phyloP scores from a whole-genome alignment of 1,139 yeast species.

The Zygoascus hellenicus region DNA sequence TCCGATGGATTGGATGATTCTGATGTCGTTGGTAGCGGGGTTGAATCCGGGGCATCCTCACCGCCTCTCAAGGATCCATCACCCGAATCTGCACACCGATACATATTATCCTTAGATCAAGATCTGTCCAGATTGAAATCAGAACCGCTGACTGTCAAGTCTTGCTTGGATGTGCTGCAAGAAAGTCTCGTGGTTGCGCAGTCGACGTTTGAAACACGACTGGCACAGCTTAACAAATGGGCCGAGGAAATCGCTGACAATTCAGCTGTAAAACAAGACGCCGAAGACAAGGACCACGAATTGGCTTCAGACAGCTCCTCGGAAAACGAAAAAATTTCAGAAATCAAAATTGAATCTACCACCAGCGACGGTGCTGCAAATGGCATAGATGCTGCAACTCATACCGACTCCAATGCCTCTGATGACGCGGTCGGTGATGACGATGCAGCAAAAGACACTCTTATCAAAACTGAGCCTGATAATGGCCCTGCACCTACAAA shows the following conservation, averaged over 20 bases:
- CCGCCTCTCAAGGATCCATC: conserved; percentile 1
- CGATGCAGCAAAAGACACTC: not conserved
- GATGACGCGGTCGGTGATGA: not conserved
- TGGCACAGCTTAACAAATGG: conserved; percentile 7
- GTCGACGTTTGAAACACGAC: not conserved
- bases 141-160: not conserved
- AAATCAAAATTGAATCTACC: not conserved
- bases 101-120: conserved; percentile 2
- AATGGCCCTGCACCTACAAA: too few species aligned
- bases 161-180: conserved; percentile 4
- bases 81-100: conserved; percentile 3
- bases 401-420: not conserved
- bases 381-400: not conserved
- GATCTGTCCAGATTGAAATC: not conserved
- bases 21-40: conserved; percentile 1
- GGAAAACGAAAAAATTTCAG: too few species aligned
- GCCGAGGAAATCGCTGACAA: not conserved
- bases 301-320: too few species aligned
- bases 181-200: not conserved
- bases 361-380: not conserved
- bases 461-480: too few species aligned
- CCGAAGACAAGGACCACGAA: too few species aligned
- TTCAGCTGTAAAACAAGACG: too few species aligned
- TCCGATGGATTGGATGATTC: conserved; percentile 3
- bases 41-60: conserved; percentile 6